phyloP scores from a whole-genome alignment of 1,139 yeast species.

The Lizanozyma gosingica region DNA sequence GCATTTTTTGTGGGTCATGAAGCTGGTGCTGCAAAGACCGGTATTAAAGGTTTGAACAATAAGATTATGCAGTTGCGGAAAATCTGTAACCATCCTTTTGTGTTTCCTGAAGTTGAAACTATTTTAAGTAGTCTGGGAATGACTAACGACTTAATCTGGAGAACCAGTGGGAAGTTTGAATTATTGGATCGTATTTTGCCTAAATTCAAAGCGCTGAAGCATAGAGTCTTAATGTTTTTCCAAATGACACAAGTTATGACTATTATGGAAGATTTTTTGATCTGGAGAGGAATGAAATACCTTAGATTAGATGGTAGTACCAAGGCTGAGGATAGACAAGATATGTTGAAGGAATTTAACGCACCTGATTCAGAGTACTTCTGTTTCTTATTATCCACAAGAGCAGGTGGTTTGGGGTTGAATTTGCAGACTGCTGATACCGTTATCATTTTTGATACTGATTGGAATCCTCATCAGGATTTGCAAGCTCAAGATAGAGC shows the following conservation, averaged over 20 bases:
- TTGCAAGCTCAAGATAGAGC: slow-evolving; percentile 89
- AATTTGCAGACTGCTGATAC: slow-evolving; percentile 86
- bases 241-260: slow-evolving; percentile 90
- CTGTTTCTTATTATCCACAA: slow-evolving; percentile 70
- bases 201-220: slow-evolving; percentile 66
- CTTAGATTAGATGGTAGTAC: slow-evolving; percentile 78
- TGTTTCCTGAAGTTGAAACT: slow-evolving; percentile 88
- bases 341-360: slow-evolving; percentile 59
- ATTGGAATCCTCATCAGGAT: slow-evolving; percentile 92
- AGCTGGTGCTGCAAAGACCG: slow-evolving; percentile 34
- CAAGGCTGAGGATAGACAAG: slow-evolving; percentile 74
- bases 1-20: slow-evolving; percentile 54
- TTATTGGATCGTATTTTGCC: slow-evolving; percentile 66
- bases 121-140: slow-evolving; percentile 68
- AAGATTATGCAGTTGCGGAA: slow-evolving; percentile 94
- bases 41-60: slow-evolving; percentile 80
- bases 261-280: slow-evolving; percentile 76
- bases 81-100: slow-evolving; percentile 96
- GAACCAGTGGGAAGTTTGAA: slow-evolving; percentile 73
- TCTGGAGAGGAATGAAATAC: slow-evolving; percentile 56
- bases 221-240: slow-evolving; percentile 70
- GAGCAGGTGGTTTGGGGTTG: slow-evolving; percentile 87
- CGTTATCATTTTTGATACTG: slow-evolving; percentile 79
- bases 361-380: slow-evolving; percentile 66
- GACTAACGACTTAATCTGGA: slow-evolving; percentile 68